These are phyloP conservation scores for Mycena rosella DNA, from an alignment of 768 basidiomycete genomes.

Conservation along the genomic window DNA sequence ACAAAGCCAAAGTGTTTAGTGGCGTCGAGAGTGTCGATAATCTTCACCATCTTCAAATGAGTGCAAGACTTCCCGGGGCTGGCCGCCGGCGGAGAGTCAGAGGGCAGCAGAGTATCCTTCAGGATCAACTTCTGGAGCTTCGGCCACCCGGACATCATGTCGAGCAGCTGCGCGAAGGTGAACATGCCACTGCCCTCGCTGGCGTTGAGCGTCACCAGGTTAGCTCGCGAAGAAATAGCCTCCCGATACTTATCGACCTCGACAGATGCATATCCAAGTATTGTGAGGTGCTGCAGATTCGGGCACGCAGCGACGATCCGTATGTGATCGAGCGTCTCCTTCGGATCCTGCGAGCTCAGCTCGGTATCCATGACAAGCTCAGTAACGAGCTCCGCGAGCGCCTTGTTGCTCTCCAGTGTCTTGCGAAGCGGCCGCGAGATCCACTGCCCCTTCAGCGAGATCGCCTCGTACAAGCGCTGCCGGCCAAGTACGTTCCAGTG, in stretches of 20 bases:
- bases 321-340: conserved; percentile 27
- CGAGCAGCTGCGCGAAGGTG: conserved; percentile 22
- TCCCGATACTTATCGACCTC: conserved; percentile 10
- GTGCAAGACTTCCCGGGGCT: background rate
- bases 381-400: conserved; percentile 9
- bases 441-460: conserved; percentile 27
- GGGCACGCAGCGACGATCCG: conserved; percentile 28
- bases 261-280: conserved; percentile 22
- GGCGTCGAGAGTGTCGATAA: conserved; percentile 26
- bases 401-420: conserved; percentile 12
- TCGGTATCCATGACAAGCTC: conserved; percentile 32
- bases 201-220: conserved; percentile 20
- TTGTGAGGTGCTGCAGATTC: conserved; percentile 25
- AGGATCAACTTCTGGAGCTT: conserved; percentile 28
- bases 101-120: conserved; percentile 19
- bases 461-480: conserved; percentile 14
- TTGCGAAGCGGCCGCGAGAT: conserved; percentile 21
- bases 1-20: conserved; percentile 14
- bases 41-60: conserved; percentile 28
- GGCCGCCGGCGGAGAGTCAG: background rate
- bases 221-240: conserved; percentile 5
- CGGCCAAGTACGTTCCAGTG: conserved; percentile 19
- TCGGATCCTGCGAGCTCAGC: conserved; percentile 20
- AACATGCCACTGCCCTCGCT: conserved; percentile 32
- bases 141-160: conserved; percentile 23